These are phyloP conservation scores for Deinandra increscens DNA, from an alignment of 129 eudicot genomes.

Conservation along the genomic window DNA sequence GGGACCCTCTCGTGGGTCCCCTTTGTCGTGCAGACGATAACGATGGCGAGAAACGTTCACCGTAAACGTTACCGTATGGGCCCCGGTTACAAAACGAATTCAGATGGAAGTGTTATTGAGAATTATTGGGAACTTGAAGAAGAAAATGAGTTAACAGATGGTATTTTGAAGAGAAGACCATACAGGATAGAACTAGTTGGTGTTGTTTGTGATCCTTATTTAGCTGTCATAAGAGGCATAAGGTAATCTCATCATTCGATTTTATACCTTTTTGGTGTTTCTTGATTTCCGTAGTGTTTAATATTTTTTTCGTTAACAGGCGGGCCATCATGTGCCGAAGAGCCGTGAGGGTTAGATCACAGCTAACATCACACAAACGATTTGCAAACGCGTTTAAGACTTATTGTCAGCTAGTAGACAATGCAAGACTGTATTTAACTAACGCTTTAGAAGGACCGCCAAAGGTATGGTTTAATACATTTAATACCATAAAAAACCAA, in stretches of 20 bases:
- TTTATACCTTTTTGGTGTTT: background rate
- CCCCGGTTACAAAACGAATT: constrained; percentile 62
- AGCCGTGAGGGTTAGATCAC: constrained; percentile 94
- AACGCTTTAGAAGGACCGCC: constrained; percentile 96
- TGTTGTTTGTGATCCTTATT: constrained; percentile 92
- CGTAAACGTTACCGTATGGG: constrained; percentile 93
- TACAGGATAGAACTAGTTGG: constrained; percentile 92
- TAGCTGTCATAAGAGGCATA: constrained; percentile 96
- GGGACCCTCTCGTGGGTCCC: constrained; percentile 96
- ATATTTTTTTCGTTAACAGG: constrained; percentile 35
- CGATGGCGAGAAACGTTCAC: constrained; percentile 97
- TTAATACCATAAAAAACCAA: too few relatives aligned
- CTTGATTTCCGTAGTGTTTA: background rate
- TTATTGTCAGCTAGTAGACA: constrained; percentile 90
- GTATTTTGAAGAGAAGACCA: constrained; percentile 65
- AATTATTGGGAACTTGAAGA: constrained; percentile 91
- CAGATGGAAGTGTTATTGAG: constrained; percentile 67
- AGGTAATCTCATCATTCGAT: constrained; percentile 39
- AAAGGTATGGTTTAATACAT: constrained; percentile 57
- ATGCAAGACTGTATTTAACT: constrained; percentile 77
- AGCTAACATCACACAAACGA: constrained; percentile 92
- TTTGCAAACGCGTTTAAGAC: constrained; percentile 83
- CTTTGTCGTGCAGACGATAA: constrained; percentile 91
- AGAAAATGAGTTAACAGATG: constrained; percentile 54
- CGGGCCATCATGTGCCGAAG: constrained; percentile 91